A percentile compares a stretch with the other conserved stretches of the same genome.
Conservation (phyloP, 257 asterid genomes). For the Fraxinus quadrangulata region DNA sequence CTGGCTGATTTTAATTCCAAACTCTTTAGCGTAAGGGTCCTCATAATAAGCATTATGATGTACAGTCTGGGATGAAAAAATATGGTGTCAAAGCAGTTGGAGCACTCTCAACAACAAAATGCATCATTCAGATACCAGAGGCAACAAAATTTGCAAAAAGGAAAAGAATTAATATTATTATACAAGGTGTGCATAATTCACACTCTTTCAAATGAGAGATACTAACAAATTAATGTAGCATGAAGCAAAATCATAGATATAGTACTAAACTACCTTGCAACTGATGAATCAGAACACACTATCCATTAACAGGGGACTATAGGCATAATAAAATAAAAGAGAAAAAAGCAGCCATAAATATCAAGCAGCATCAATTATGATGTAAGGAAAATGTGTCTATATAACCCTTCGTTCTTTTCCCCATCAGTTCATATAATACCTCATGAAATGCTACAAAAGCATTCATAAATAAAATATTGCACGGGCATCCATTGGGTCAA, state of each 20-base stretch:
- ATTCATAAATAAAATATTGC: not conserved
- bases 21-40: slow-evolving; percentile 85
- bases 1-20: slow-evolving; percentile 91
- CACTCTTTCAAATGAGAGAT: not conserved
- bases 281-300: not conserved
- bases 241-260: not conserved
- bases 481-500: not conserved
- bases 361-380: not conserved
- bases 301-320: not conserved
- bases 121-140: not conserved
- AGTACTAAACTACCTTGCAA: not conserved
- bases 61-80: slow-evolving; percentile 57
- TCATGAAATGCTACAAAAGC: not conserved
- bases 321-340: too few relatives aligned
- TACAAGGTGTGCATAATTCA: too few relatives aligned
- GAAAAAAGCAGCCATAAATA: not conserved
- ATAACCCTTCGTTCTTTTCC: not conserved
- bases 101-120: slow-evolving; percentile 1
- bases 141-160: not conserved
- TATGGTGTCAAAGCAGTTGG: not conserved
- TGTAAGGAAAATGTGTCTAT: not conserved
- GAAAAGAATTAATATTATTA: not conserved
- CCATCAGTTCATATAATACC: not conserved
- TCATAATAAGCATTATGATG: slow-evolving; percentile 73
- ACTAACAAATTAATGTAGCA: not conserved